Base-by-base conservation (phyloP, 768 basidiomycete genomes). In the Infundibulicybe gibba region DNA sequence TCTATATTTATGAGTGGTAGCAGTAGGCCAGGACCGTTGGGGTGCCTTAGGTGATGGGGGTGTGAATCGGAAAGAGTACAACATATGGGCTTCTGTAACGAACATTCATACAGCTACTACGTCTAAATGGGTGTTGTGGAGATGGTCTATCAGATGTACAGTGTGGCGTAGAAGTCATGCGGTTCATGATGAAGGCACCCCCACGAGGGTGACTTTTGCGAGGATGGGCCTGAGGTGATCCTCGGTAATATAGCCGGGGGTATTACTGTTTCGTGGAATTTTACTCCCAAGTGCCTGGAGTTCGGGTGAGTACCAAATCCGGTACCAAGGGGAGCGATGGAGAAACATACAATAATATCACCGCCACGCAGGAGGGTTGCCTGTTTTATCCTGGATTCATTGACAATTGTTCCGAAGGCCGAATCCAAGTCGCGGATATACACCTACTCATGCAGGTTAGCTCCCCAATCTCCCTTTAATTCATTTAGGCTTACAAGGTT, bases 341-440 rank as follows among this genome's bases (percentile, higher is more conserved):
- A 37, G 44, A 12, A 37, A 65, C 70, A 47, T 48, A 78, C 77
- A 49, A 79, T 55, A 6, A 66, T 60, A 49, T 79, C 77, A 15
- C 74, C 74, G 8, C 63, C 54, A 44, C 65, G 67, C 19, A 79
- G 57, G 5, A 61, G 47, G 0, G 65, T 70, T 37, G 62, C 64
- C 14, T 66, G 57, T 15, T 61, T 61, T 50, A 77, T 65, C 50
- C 63, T 66, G 46, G 62, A 47, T 25, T 70, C 71, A 48, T 79
- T 79, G 42, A 79, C 61, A 51, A 64, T 74, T 30, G 77, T 79
- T 10, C 77, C 76, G 44, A 75, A 72, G 6, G 68, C 53, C 5
- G 75, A 68, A 14, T 69, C 66, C 38, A 74, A 63, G 55, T 79
- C 77, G 33, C 69, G 68, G 45, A 79, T 69, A 45, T 66, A 71